Percentiles rank a stretch among this genome's conserved stretches.
Evolutionary conservation across 441 rosid genomes (phyloP).

Genomic region (Mallotus repandus): DNA sequence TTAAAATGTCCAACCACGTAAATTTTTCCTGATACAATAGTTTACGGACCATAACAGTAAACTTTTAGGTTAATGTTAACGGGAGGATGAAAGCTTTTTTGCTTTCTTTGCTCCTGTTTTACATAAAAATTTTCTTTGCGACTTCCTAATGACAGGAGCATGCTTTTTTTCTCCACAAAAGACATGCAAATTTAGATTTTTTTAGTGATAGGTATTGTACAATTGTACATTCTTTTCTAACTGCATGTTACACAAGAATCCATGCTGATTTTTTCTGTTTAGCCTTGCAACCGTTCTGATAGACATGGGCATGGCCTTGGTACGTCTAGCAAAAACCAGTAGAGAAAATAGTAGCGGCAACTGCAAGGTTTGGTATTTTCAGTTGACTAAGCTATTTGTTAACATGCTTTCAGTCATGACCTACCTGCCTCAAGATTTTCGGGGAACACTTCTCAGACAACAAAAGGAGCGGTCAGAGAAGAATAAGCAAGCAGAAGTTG

Average conservation of each 20-base stretch:
- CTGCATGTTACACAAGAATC: too few relatives aligned
- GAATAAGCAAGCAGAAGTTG: conserved; percentile 95
- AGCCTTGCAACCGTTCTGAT: too few relatives aligned
- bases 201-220: background rate
- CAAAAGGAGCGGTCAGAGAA: conserved; percentile 96
- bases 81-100: background rate
- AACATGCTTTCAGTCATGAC: conserved; percentile 77
- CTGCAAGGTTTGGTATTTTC: background rate
- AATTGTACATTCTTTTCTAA: background rate
- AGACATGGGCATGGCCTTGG: background rate
- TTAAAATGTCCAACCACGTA: background rate
- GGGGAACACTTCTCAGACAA: conserved; percentile 81
- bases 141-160: too few relatives aligned
- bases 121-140: too few relatives aligned
- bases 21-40: background rate
- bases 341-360: conserved; percentile 2
- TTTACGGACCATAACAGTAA: background rate
- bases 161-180: too few relatives aligned
- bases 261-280: too few relatives aligned
- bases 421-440: conserved; percentile 99
- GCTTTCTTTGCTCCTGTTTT: background rate
- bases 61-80: background rate
- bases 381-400: conserved; percentile 10
- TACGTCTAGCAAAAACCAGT: background rate
- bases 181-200: background rate